Base-by-base conservation (phyloP, 257 asterid genomes). In the Forsythia viridissima region DNA sequence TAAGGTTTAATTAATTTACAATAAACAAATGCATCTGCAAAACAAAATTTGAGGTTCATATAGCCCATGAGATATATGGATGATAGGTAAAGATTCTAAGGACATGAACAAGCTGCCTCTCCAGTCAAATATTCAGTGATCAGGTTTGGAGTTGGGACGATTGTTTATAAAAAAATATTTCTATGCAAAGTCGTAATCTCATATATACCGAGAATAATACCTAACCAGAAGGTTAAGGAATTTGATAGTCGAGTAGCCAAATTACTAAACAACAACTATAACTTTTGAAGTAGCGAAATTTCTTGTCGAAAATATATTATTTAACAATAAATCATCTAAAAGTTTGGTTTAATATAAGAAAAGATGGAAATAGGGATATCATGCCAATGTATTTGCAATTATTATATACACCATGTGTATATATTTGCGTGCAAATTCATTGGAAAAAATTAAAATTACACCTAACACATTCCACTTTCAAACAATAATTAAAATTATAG, bases 381-480 rank as follows among this genome's bases (percentile, higher is more conserved):
- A 67, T 71, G 84, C 86, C 65, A 75, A 36, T 74, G 55, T 77
- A 69, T 71, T 55, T 76, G 73, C 78, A 86, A 76, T 81, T 81
- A 86, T 81, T 83, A 82, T 61, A 37, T 78, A 70, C 86, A 76
- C 82, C 73, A 55, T 70, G 44, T 38, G 16, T 69, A 51, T 51
- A n/a, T n/a, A 66, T 65, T 20, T 16, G 72, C 37, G 74, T 66
- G 39, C 46, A 63, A 52, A 46, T 72, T 81, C 76, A 68, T 67
- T 74, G 66, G 70, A 21, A 36, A 70, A 38, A 30, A 66, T 9
- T 43, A 52, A 59, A 41, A 57, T 61, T 61, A 15, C 69, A 21
- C 69, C 69, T 61, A n/a, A 61, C 68, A n/a, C 37, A 61, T 61
- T 15, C 69, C 69, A 61, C 38, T 61, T 24, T 61, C 36, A 8